Evolutionary conservation across 805 yeast species (phyloP).

Genomic region (Grigorovia jiainica): DNA sequence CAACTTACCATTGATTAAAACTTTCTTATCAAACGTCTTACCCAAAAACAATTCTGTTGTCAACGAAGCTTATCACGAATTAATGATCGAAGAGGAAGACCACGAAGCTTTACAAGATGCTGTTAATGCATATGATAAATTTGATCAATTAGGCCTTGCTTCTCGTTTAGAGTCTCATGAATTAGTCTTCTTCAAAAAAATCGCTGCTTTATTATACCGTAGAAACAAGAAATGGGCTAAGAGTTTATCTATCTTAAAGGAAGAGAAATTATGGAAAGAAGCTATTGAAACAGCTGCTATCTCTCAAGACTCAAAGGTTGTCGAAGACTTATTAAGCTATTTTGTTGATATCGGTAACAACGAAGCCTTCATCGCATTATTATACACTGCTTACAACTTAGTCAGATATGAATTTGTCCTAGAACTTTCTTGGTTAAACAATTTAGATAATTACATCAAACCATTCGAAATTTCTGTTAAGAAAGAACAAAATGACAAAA

Average conservation of each 20-base stretch:
- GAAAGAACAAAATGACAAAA: conserved; percentile 63
- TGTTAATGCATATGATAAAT: conserved; percentile 83
- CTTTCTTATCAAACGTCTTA: conserved; percentile 85
- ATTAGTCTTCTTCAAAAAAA: conserved; percentile 86
- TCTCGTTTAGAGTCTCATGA: conserved; percentile 87
- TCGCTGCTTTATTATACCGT: conserved; percentile 88
- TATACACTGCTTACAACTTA: conserved; percentile 76
- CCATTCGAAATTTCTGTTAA: conserved; percentile 84
- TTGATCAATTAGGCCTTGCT: conserved; percentile 87
- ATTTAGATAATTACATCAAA: conserved; percentile 73
- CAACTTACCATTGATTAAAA: conserved; percentile 90
- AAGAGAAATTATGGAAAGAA: conserved; percentile 90
- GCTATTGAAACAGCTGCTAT: conserved; percentile 86
- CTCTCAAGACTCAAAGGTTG: conserved; percentile 69
- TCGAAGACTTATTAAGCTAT: conserved; percentile 79
- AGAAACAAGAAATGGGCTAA: conserved; percentile 90
- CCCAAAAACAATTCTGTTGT: conserved; percentile 85
- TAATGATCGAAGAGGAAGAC: conserved; percentile 94
- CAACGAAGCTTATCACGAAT: conserved; percentile 89
- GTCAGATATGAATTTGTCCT: conserved; percentile 74
- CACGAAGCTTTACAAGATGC: conserved; percentile 80
- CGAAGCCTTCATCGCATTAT: conserved; percentile 86
- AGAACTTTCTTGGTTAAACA: conserved; percentile 87
- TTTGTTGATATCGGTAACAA: conserved; percentile 95
- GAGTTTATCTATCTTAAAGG: conserved; percentile 78